Conservation (phyloP, 352 stramenopile genomes). For the Pythium rhizo-oryzae region DNA sequence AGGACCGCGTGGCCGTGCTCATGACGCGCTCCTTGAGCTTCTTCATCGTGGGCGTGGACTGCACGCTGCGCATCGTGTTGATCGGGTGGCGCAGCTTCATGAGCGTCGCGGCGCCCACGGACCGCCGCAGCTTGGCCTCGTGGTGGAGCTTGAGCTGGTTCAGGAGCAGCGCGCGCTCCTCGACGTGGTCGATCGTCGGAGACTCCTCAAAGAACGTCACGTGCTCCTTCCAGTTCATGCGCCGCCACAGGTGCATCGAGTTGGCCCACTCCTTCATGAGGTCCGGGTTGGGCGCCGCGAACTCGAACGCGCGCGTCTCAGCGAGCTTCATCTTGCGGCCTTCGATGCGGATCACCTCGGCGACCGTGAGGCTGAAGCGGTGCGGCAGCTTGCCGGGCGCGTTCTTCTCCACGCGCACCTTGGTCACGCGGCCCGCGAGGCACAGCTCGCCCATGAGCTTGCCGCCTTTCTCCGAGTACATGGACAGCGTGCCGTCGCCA, state of each 20-base stretch:
- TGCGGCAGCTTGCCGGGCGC: slow-evolving; percentile 68
- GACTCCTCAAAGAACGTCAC: slow-evolving; percentile 83
- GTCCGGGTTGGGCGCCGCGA: slow-evolving; percentile 68
- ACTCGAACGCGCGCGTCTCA: slow-evolving; percentile 63
- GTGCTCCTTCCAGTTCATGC: slow-evolving; percentile 89
- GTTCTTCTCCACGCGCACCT: slow-evolving; percentile 74
- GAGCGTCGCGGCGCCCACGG: slow-evolving; percentile 29
- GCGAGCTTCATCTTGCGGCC: slow-evolving; percentile 79
- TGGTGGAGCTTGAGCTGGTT: slow-evolving; percentile 61
- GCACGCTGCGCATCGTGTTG: slow-evolving; percentile 56
- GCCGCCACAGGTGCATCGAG: slow-evolving; percentile 77
- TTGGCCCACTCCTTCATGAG: slow-evolving; percentile 90
- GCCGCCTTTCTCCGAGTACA: slow-evolving; percentile 75
- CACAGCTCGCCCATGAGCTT: slow-evolving; percentile 62
- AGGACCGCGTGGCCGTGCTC: slow-evolving; percentile 20
- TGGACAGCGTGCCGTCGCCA: slow-evolving; percentile 70
- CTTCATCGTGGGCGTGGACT: slow-evolving; percentile 65
- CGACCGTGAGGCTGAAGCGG: slow-evolving; percentile 69
- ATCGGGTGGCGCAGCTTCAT: slow-evolving; percentile 66
- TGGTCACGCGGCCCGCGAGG: slow-evolving; percentile 72
- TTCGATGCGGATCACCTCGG: slow-evolving; percentile 75
- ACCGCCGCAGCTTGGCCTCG: slow-evolving; percentile 46
- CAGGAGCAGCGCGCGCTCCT: slow-evolving; percentile 63
- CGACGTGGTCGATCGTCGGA: slow-evolving; percentile 48
- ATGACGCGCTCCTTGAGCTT: slow-evolving; percentile 54